Evolutionary conservation across 805 yeast genomes (phyloP).

Genomic region (Saturnispora kantuleensis): DNA sequence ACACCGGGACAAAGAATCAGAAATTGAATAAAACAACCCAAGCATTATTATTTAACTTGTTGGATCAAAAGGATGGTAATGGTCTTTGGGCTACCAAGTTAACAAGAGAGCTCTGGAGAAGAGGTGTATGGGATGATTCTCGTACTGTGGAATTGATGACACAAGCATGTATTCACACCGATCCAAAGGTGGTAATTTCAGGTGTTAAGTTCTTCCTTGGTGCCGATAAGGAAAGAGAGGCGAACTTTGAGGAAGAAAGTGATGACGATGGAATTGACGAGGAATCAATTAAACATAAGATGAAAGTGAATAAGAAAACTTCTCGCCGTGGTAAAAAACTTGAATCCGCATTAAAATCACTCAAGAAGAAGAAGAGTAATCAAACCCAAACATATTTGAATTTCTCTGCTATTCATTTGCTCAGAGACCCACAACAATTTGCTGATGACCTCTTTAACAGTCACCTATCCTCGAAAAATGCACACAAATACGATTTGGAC

Average conservation of each 20-base stretch:
- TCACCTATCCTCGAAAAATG: slow-evolving; percentile 61
- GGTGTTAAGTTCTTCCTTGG: slow-evolving; percentile 90
- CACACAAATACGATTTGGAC: slow-evolving; percentile 68
- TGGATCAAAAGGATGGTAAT: slow-evolving; percentile 65
- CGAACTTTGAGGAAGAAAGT: slow-evolving; percentile 59
- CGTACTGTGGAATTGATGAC: slow-evolving; percentile 97
- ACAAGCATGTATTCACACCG: slow-evolving; percentile 84
- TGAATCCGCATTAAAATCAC: slow-evolving; percentile 58
- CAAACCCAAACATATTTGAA: slow-evolving; percentile 64
- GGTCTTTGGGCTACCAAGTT: slow-evolving; percentile 95
- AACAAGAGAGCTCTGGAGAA: slow-evolving; percentile 92
- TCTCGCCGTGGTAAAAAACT: slow-evolving; percentile 73
- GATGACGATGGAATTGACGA: slow-evolving; percentile 64
- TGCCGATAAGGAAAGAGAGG: slow-evolving; percentile 90
- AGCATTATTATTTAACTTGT: slow-evolving; percentile 77
- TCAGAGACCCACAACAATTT: slow-evolving; percentile 96
- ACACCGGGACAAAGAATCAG: slow-evolving; percentile 83
- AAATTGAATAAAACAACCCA: slow-evolving; percentile 85
- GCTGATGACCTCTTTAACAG: slow-evolving; percentile 73
- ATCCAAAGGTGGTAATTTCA: slow-evolving; percentile 76
- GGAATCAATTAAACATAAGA: slow-evolving; percentile 63
- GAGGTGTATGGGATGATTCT: slow-evolving; percentile 97
- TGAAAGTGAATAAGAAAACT: slow-evolving; percentile 75
- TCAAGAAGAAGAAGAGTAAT: slow-evolving; percentile 51
- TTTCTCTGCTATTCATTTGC: slow-evolving; percentile 87